Percentiles rank a stretch among this genome's conserved stretches.
Evolutionary conservation across 371 early-diverging fungal species (phyloP).

Genomic region (Apophysomyces trapeziformis): DNA sequence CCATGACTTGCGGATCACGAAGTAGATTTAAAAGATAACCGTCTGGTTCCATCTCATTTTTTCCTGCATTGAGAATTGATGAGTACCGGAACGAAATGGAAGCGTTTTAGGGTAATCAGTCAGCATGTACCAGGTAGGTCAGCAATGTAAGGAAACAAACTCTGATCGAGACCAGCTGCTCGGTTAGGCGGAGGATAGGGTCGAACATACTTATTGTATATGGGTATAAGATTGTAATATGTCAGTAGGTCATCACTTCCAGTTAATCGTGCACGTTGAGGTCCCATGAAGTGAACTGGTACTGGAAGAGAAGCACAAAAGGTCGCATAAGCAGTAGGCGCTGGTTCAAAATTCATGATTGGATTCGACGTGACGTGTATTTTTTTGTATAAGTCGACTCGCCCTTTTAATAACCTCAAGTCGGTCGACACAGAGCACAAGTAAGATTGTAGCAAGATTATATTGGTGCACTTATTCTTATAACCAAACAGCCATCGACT

Average conservation of each 20-base stretch:
- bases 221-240: constrained; percentile 58
- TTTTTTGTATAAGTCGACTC: too few relatives aligned
- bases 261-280: constrained; percentile 32
- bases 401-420: too few relatives aligned
- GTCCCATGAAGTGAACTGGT: neutral
- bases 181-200: constrained; percentile 50
- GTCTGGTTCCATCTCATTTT: constrained; percentile 43
- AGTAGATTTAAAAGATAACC: constrained; percentile 45
- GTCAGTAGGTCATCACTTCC: constrained; percentile 63
- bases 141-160: constrained; percentile 53
- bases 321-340: too few relatives aligned
- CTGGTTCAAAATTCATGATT: too few relatives aligned
- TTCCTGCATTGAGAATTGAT: constrained; percentile 25
- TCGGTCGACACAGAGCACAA: too few relatives aligned
- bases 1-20: constrained; percentile 47
- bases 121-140: constrained; percentile 59
- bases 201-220: constrained; percentile 61
- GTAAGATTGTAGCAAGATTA: too few relatives aligned
- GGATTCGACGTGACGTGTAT: too few relatives aligned
- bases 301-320: neutral
- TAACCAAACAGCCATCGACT: too few relatives aligned
- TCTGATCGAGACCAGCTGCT: constrained; percentile 47
- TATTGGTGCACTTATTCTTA: too few relatives aligned
- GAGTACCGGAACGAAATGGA: neutral
- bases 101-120: neutral